Conservation (phyloP, 2,329 filamentous ascomycete genomes). For the Dactylellina sp. region DNA sequence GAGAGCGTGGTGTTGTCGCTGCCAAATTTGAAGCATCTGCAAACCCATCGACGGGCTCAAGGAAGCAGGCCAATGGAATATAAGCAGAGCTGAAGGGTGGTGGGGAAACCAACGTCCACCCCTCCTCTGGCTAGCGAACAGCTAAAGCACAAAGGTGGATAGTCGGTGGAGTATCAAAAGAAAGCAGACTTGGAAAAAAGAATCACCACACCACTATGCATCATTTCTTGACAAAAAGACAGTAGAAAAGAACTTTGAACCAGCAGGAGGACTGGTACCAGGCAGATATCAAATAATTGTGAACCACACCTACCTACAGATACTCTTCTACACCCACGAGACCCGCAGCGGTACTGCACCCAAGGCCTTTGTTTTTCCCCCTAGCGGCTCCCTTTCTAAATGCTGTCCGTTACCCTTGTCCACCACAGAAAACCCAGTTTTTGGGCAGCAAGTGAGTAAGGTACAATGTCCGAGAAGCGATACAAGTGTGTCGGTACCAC, state of each 20-base stretch:
- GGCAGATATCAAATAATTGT: constrained; percentile 47
- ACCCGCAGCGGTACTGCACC: constrained; percentile 34
- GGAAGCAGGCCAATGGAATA: constrained; percentile 36
- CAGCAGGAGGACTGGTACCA: constrained; percentile 15
- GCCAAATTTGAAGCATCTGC: constrained; percentile 11
- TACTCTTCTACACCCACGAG: constrained; percentile 41
- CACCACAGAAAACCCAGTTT: constrained; percentile 47
- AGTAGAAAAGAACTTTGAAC: constrained; percentile 2
- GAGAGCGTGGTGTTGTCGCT: constrained; percentile 47
- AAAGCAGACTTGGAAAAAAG: no score
- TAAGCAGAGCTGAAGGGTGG: constrained; percentile 39
- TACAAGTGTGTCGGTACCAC: constrained; percentile 57
- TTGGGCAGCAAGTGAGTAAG: constrained; percentile 33
- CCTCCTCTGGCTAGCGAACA: constrained; percentile 40
- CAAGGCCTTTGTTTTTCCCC: neutral
- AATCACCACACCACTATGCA: constrained; percentile 35
- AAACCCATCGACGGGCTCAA: constrained; percentile 9
- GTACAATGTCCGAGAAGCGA: constrained; percentile 40
- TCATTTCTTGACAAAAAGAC: constrained; percentile 33
- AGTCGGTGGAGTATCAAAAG: constrained; percentile 15
- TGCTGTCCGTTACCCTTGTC: no score
- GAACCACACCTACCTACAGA: constrained; percentile 55
- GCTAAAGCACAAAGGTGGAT: constrained; percentile 31
- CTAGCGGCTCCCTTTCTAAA: constrained; percentile 18
- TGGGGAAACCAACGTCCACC: constrained; percentile 35